Evolutionary conservation across 768 basidiomycete genomes (phyloP).

Genomic region (Lentinula sp.): DNA sequence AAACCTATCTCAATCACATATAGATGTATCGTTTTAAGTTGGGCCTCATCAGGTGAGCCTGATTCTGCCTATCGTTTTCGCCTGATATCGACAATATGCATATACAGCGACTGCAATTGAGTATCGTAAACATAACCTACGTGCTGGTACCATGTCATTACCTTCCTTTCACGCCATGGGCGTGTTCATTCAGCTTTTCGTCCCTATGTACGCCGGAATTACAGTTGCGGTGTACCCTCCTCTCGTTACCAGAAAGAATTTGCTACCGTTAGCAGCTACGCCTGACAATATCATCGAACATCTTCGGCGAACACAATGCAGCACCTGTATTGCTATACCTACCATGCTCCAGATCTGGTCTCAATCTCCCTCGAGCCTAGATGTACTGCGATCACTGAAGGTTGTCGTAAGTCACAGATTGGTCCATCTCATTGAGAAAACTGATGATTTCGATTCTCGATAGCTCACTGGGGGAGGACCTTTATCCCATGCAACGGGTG

Average conservation of each 20-base stretch:
- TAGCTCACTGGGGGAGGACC: constrained; percentile 23
- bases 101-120: constrained; percentile 4
- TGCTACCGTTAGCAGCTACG: constrained; percentile 25
- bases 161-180: constrained; percentile 28
- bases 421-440: background rate
- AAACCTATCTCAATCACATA: constrained; percentile 26
- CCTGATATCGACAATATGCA: background rate
- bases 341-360: constrained; percentile 25
- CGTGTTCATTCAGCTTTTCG: constrained; percentile 17
- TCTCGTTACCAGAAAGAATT: constrained; percentile 10
- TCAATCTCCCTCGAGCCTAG: constrained; percentile 15
- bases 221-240: constrained; percentile 22
- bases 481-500: constrained; percentile 27
- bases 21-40: constrained; percentile 8
- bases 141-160: constrained; percentile 19
- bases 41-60: constrained; percentile 21
- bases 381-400: constrained; percentile 17
- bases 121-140: constrained; percentile 1
- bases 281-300: constrained; percentile 27
- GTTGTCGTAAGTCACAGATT: constrained; percentile 20
- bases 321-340: constrained; percentile 20
- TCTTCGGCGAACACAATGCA: constrained; percentile 13
- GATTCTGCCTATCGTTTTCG: background rate
- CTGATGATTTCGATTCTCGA: background rate
- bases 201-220: constrained; percentile 15